Evolutionary conservation across 352 stramenopile genomes (phyloP), one percentile per base, ranked within the genome.

Genomic region (Pythium dissotocum): DNA sequence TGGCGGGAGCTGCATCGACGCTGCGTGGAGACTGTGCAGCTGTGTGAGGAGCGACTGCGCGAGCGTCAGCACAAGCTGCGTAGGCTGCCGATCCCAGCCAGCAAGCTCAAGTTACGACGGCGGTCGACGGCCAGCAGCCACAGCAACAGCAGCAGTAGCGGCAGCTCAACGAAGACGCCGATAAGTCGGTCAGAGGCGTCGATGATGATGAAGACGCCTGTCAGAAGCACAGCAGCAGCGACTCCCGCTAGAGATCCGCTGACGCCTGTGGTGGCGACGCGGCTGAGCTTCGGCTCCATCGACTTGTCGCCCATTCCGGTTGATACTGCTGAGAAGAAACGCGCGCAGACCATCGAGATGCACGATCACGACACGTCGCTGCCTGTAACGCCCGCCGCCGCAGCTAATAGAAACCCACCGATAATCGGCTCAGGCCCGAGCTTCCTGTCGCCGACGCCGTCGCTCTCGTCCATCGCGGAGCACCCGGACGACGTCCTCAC

Each of bases 251-350:
- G 57, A 40, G 59, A 67, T 18, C 65, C 59, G 35, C 48, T 67
- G 7, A 72, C 60, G 49, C 67, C 65, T 0, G 58, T 67, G n/a
- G 60, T 65, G 16, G 42, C 60, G 2, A 73, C 54, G 5, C 38
- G 60, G 10, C 49, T 69, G n/a, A 69, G 67, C 30, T 65, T 65
- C 28, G 67, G 61, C 12, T 61, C 61, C 13, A 85, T 81, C 40
- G 79, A 79, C 5, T 58, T 82, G 9, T 89, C 82, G 56, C 82
- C 82, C 59, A 86, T 90, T 66, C 60, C 73, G 2, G 8, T 59
- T 6, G 57, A 67, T 28, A 63, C 40, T 4, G 55, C 61, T 40
- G 42, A 75, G 26, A 69, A 70, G 52, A 69, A 42, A 59, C 56
- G 52, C 18, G 49, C 61, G 30, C 61, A 74, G 58, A 12, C 35